These are phyloP conservation scores for Cajanus cajan DNA, from an alignment of 306 rosid species.

Conservation along the genomic window DNA sequence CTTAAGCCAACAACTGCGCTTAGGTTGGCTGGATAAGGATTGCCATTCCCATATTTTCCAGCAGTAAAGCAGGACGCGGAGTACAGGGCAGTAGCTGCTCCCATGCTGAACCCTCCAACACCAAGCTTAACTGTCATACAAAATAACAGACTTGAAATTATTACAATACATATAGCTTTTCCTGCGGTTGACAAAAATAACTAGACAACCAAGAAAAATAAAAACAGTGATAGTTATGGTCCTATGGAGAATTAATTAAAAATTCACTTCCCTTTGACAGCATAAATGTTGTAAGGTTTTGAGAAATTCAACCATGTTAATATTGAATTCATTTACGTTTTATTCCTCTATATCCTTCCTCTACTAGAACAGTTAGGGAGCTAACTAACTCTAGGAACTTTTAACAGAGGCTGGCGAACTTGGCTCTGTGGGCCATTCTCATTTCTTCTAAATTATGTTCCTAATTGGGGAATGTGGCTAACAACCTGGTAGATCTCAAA, in stretches of 20 bases:
- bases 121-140: conserved; percentile 80
- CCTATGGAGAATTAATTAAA: background rate
- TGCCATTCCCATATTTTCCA: conserved; percentile 71
- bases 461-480: background rate
- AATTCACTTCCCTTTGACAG: background rate
- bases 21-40: conserved; percentile 70
- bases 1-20: conserved; percentile 88
- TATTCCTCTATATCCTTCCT: background rate
- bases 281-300: background rate
- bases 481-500: conserved; percentile 1
- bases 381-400: background rate
- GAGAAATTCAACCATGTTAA: background rate
- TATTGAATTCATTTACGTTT: background rate
- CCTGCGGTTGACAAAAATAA: background rate
- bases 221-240: conserved; percentile 1
- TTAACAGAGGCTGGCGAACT: background rate
- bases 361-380: background rate
- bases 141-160: conserved; percentile 5
- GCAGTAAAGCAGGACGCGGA: conserved; percentile 69
- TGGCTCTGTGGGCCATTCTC: background rate
- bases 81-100: conserved; percentile 93
- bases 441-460: background rate
- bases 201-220: conserved; percentile 10
- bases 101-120: conserved; percentile 99
- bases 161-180: background rate